Evolutionary conservation across 306 rosid genomes (phyloP).

Genomic region (Ammopiptanthus mongolicus): DNA sequence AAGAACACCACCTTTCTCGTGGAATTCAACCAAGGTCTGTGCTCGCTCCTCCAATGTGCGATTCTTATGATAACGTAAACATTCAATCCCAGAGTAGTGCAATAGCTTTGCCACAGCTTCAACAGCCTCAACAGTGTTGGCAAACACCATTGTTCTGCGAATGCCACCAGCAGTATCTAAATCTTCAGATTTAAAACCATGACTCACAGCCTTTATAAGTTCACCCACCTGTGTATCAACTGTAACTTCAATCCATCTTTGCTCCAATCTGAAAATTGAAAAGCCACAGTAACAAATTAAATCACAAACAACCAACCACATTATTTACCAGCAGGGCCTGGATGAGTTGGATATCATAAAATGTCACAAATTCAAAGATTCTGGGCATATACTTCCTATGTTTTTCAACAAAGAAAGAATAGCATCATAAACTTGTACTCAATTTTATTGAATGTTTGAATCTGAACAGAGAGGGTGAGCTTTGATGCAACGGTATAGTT

Average conservation of each 20-base stretch:
- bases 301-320: not conserved
- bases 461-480: no score
- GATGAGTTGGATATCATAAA: not conserved
- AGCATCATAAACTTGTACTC: not conserved
- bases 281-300: slow-evolving; percentile 9
- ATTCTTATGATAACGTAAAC: slow-evolving; percentile 76
- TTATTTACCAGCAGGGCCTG: not conserved
- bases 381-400: not conserved
- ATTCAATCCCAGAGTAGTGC: slow-evolving; percentile 54
- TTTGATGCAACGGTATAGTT: no score
- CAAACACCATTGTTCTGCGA: slow-evolving; percentile 80
- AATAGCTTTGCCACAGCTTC: slow-evolving; percentile 82
- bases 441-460: no score
- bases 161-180: slow-evolving; percentile 36
- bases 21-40: slow-evolving; percentile 61
- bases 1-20: slow-evolving; percentile 82
- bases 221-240: slow-evolving; percentile 74
- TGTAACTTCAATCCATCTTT: slow-evolving; percentile 84
- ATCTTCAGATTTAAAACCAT: slow-evolving; percentile 41
- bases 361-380: slow-evolving; percentile 4
- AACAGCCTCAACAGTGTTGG: slow-evolving; percentile 87
- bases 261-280: slow-evolving; percentile 64
- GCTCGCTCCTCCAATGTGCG: slow-evolving; percentile 86
- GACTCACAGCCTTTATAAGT: slow-evolving; percentile 71
- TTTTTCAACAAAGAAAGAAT: not conserved